phyloP scores from a whole-genome alignment of 2,329 filamentous ascomycete species.

The Macrophomina pseudophaseolina region DNA sequence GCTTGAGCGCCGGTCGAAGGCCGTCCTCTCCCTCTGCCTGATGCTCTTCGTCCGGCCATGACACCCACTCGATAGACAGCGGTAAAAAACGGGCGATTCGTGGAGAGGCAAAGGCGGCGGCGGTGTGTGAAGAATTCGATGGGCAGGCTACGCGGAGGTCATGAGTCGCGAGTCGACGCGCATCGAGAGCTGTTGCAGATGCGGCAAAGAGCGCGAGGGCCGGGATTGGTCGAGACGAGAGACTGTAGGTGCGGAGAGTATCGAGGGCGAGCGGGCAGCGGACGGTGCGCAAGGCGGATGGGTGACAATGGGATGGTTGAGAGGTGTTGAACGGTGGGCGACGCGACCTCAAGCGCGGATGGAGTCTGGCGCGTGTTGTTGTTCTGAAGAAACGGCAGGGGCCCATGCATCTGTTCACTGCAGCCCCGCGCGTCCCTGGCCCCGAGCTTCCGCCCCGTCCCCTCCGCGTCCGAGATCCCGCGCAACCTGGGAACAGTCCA shows the following conservation, averaged over 20 bases:
- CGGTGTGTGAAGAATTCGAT: neutral
- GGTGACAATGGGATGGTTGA: neutral
- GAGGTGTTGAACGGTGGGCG: neutral
- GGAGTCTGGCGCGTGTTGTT: neutral
- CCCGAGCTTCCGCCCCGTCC: neutral
- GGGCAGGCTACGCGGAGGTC: slow-evolving; percentile 8
- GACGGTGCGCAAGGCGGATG: neutral
- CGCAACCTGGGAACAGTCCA: slow-evolving; percentile 4
- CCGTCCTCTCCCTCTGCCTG: neutral
- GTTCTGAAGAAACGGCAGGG: slow-evolving; percentile 2
- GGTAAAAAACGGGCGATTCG: neutral
- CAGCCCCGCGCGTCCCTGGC: no score
- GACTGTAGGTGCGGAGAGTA: neutral
- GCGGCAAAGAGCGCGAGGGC: neutral
- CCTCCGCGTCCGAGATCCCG: neutral
- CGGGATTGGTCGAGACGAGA: neutral
- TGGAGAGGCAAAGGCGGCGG: neutral
- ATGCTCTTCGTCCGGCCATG: slow-evolving; percentile 4
- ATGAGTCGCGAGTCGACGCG: neutral
- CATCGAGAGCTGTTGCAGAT: neutral
- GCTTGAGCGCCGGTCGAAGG: neutral
- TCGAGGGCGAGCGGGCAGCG: neutral
- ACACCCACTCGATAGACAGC: neutral
- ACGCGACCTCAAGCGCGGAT: neutral
- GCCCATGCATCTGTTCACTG: no score